Evolutionary conservation across 1,284 basidiomycete genomes (phyloP).

Genomic region (Papiliotrema laurentii): DNA sequence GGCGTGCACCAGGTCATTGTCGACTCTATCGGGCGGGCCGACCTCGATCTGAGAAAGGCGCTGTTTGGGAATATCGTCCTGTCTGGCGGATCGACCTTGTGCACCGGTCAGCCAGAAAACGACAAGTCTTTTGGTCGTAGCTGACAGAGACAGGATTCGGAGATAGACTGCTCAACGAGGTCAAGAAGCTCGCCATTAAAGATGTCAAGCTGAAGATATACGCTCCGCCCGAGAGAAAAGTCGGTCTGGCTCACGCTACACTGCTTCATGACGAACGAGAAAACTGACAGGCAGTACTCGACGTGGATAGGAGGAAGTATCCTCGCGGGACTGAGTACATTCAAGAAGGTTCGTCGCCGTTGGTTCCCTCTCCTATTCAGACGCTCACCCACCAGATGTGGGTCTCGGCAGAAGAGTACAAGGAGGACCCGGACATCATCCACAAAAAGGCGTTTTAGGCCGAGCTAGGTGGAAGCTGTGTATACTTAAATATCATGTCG

Average conservation of each 20-base stretch:
- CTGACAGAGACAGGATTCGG: conserved; percentile 69
- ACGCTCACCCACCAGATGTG: conserved; percentile 66
- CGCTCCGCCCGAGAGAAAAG: conserved; percentile 96
- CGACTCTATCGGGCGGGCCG: conserved; percentile 54
- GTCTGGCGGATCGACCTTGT: conserved; percentile 92
- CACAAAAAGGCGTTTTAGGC: conserved; percentile 54
- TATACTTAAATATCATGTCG: not conserved
- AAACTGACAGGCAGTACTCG: conserved; percentile 60
- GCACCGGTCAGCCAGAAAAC: conserved; percentile 79
- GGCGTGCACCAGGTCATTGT: conserved; percentile 67
- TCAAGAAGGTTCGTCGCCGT: conserved; percentile 73
- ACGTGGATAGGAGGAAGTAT: conserved; percentile 99
- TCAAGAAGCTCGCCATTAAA: conserved; percentile 93
- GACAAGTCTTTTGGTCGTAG: conserved; percentile 3
- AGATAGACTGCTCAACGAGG: conserved; percentile 89
- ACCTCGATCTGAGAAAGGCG: conserved; percentile 82
- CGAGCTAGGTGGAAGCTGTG: not conserved
- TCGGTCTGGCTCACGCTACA: conserved; percentile 18
- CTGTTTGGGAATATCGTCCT: conserved; percentile 96
- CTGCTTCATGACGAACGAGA: not conserved
- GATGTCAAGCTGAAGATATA: conserved; percentile 99
- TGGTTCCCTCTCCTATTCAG: not conserved
- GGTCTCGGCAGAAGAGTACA: conserved; percentile 98
- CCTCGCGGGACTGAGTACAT: conserved; percentile 89
- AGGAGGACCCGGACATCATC: conserved; percentile 97